These are phyloP conservation scores for Petunia hybrid DNA, from an alignment of 305 asterid species.

Conservation along the genomic window DNA sequence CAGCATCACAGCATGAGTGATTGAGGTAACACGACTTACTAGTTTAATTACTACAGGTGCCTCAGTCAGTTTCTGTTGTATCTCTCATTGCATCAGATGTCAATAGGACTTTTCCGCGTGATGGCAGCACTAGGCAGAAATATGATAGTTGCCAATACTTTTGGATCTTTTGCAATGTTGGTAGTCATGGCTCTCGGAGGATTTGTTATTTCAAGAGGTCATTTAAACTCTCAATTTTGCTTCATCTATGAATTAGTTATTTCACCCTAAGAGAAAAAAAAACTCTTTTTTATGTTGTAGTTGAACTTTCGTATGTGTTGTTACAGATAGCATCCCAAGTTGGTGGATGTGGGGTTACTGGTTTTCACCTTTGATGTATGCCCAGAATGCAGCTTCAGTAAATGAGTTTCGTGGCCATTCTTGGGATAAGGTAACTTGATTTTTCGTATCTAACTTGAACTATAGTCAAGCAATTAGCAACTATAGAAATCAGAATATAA, in stretches of 20 bases:
- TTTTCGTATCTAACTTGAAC: not conserved
- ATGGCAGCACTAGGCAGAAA: conserved; percentile 85
- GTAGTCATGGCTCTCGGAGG: conserved; percentile 89
- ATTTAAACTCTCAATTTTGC: conserved; percentile 23
- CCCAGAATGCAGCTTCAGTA: conserved; percentile 83
- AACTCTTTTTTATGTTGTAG: conserved; percentile 19
- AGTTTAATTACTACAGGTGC: conserved; percentile 55
- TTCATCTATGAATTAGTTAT: conserved; percentile 20
- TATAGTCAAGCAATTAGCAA: not conserved
- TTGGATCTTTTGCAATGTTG: conserved; percentile 82
- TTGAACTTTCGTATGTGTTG: conserved; percentile 34
- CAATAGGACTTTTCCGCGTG: conserved; percentile 76
- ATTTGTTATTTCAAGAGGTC: conserved; percentile 80
- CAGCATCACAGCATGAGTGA: not conserved
- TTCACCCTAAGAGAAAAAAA: not conserved
- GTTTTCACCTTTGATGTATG: conserved; percentile 90
- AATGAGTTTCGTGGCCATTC: conserved; percentile 83
- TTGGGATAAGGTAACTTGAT: conserved; percentile 69
- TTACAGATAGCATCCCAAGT: conserved; percentile 75
- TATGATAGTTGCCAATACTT: conserved; percentile 84
- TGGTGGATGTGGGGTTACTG: conserved; percentile 98
- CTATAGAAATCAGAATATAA: not conserved
- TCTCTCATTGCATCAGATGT: conserved; percentile 81
- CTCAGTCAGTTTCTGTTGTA: conserved; percentile 64
- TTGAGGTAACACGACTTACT: conserved; percentile 18